These are phyloP conservation scores for Eremomyces bilateralis DNA, from an alignment of 495 filamentous ascomycete genomes.

Conservation along the genomic window DNA sequence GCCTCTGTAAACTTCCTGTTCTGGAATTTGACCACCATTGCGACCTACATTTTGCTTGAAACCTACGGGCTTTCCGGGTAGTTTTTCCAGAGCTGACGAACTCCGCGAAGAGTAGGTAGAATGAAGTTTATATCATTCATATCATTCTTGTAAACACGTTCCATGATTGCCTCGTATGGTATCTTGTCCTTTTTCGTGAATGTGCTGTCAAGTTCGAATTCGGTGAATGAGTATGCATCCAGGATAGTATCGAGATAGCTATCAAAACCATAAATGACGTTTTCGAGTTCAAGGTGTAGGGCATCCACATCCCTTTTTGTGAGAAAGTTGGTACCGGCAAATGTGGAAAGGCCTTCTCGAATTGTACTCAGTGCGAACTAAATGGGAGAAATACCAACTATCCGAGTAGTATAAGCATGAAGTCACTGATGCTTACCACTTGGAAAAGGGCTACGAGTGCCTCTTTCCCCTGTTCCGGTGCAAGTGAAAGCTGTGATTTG, in stretches of 20 bases:
- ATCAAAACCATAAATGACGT: constrained; percentile 3
- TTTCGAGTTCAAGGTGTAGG: constrained; percentile 1
- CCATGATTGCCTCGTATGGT: constrained; percentile 8
- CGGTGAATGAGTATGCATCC: constrained; percentile 7
- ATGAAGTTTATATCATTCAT: too few species aligned
- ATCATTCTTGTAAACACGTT: constrained; percentile 6
- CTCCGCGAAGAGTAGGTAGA: too few species aligned
- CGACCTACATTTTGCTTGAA: too few species aligned
- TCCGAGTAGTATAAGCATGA: neutral
- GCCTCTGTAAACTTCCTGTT: too few species aligned
- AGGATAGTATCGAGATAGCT: constrained; percentile 4
- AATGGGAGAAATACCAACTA: neutral
- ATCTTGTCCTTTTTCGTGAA: constrained; percentile 6
- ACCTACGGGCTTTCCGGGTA: too few species aligned
- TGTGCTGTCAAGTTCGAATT: constrained; percentile 7
- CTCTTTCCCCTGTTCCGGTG: neutral
- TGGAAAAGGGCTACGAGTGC: constrained; percentile 2
- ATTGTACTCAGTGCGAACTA: constrained; percentile 4
- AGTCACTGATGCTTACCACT: neutral
- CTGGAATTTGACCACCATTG: too few species aligned
- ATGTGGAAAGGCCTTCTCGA: too few species aligned
- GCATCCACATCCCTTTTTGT: constrained; percentile 2
- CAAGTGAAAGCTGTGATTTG: constrained; percentile 1
- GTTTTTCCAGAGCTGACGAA: too few species aligned
- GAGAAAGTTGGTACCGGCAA: too few species aligned